A percentile compares a stretch with the other conserved stretches of the same genome.
phyloP scores from a whole-genome alignment of 768 basidiomycete genomes.

The Gloeopeniophorella convolvens region DNA sequence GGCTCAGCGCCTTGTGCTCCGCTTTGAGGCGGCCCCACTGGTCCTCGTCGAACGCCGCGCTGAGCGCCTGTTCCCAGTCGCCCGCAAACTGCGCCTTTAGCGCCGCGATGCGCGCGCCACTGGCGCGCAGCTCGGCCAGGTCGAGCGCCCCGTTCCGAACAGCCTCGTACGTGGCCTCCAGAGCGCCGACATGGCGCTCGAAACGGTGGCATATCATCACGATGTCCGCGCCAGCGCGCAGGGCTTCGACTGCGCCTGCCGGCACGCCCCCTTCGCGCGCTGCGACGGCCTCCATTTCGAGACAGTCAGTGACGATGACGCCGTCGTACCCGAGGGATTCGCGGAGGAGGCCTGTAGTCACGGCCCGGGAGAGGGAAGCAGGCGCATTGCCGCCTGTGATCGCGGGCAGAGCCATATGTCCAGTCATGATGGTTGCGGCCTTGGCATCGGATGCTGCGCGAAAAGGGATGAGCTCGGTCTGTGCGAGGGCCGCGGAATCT shows the following conservation, averaged over 20 bases:
- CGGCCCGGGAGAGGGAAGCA: constrained; percentile 47
- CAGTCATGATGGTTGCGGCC: constrained; percentile 61
- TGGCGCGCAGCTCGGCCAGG: constrained; percentile 33
- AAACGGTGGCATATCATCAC: constrained; percentile 69
- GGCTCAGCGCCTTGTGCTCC: constrained; percentile 37
- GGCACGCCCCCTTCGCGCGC: constrained; percentile 39
- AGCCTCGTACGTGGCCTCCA: constrained; percentile 47
- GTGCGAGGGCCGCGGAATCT: constrained; percentile 33
- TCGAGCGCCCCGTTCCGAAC: constrained; percentile 39
- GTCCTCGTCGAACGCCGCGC: constrained; percentile 19
- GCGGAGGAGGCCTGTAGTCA: constrained; percentile 50
- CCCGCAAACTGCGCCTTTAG: constrained; percentile 50
- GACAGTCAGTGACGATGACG: constrained; percentile 65
- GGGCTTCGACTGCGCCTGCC: constrained; percentile 47
- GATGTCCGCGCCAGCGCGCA: constrained; percentile 64
- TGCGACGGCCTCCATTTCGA: constrained; percentile 71
- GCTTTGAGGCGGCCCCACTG: constrained; percentile 34
- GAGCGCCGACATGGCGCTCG: constrained; percentile 43
- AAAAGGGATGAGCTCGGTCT: constrained; percentile 58
- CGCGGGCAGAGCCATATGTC: constrained; percentile 63
- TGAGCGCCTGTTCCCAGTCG: constrained; percentile 37
- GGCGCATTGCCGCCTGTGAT: constrained; percentile 50
- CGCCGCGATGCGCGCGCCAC: constrained; percentile 39
- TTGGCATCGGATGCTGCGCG: constrained; percentile 32
- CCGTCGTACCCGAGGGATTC: constrained; percentile 46